Percentiles rank a stretch among this genome's conserved stretches.
phyloP scores from a whole-genome alignment of 2,329 filamentous ascomycete genomes.

The Fusarium aywerte region DNA sequence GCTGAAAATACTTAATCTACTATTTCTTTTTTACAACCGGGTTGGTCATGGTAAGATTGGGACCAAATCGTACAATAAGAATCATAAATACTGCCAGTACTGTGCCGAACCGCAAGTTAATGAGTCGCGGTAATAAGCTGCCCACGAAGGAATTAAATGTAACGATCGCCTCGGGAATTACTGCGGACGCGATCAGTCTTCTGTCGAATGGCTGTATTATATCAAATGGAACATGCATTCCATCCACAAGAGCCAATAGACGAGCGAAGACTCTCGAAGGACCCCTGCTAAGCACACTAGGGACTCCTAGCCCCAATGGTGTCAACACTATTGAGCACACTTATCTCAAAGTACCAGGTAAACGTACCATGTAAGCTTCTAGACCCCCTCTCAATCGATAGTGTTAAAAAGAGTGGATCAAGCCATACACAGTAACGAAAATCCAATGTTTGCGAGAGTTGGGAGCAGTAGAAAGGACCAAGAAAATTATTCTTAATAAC shows the following conservation, averaged over 20 bases:
- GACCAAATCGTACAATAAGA: too few species aligned
- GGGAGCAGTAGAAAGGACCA: not conserved
- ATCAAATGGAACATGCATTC: not conserved
- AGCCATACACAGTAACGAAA: not conserved
- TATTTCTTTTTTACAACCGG: too few species aligned
- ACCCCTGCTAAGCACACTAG: not conserved
- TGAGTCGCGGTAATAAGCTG: not conserved
- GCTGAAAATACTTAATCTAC: too few species aligned
- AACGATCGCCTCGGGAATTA: too few species aligned
- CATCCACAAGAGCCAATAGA: not conserved
- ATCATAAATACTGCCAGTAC: too few species aligned
- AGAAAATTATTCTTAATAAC: not conserved
- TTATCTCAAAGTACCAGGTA: not conserved
- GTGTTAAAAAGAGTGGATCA: not conserved
- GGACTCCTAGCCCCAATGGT: not conserved
- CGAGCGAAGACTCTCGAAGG: rapidly evolving
- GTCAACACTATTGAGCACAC: not conserved
- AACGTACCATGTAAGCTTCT: not conserved
- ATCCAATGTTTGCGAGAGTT: not conserved
- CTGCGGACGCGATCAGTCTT: too few species aligned
- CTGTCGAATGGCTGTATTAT: too few species aligned
- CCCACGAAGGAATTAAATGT: too few species aligned
- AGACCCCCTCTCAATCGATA: not conserved
- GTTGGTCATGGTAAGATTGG: too few species aligned
- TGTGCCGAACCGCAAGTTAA: rapidly evolving